Conservation (phyloP, 768 basidiomycete genomes). For the Leccinellum luteum region DNA sequence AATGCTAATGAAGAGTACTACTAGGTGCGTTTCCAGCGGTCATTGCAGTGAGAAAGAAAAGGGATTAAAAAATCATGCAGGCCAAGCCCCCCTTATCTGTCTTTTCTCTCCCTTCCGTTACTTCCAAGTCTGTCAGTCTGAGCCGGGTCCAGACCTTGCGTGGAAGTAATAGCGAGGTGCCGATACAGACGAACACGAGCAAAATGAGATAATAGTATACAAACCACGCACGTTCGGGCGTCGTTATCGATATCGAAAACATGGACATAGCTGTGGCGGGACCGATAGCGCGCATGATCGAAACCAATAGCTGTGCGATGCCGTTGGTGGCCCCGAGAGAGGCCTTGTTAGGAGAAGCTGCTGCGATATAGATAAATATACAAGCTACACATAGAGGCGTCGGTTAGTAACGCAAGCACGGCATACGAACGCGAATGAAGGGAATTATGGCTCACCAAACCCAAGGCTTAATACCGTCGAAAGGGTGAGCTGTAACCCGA, state of each 20-base stretch:
- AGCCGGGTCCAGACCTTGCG: constrained; percentile 24
- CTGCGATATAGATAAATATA: constrained; percentile 51
- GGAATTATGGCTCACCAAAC: constrained; percentile 45
- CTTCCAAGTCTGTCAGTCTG: background rate
- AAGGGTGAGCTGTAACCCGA: constrained; percentile 48
- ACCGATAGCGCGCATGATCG: constrained; percentile 45
- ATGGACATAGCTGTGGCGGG: constrained; percentile 60
- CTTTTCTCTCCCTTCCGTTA: background rate
- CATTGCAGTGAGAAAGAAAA: background rate
- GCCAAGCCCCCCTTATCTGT: background rate
- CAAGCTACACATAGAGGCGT: constrained; percentile 45
- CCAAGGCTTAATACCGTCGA: constrained; percentile 50
- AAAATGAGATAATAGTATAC: constrained; percentile 25
- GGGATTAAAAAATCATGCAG: background rate
- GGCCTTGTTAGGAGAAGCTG: constrained; percentile 61
- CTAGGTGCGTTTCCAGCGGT: background rate
- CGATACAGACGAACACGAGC: constrained; percentile 16
- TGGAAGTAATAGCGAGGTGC: constrained; percentile 25
- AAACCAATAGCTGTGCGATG: constrained; percentile 44
- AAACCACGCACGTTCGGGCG: constrained; percentile 27
- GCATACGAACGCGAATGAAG: background rate
- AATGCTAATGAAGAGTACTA: background rate
- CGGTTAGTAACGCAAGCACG: background rate
- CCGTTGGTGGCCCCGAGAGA: constrained; percentile 76
- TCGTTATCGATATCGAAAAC: constrained; percentile 63